These are phyloP conservation scores for Berberis vulgaris DNA, from an alignment of 164 flowering plant species.

Conservation along the genomic window DNA sequence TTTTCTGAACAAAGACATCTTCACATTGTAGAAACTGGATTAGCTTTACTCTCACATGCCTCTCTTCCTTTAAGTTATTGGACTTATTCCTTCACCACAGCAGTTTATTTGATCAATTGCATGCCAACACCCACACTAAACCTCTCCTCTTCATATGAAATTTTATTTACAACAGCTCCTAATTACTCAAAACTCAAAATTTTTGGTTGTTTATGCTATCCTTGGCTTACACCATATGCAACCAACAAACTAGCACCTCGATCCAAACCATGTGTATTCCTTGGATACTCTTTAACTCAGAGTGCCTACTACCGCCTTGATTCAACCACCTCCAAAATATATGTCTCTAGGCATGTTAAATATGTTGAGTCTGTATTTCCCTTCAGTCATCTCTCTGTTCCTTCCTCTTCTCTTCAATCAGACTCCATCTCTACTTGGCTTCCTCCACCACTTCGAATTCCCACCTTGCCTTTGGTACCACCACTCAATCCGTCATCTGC, in stretches of 20 bases:
- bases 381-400: background rate
- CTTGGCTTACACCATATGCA: background rate
- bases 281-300: background rate
- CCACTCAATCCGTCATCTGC: too few relatives aligned
- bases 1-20: background rate
- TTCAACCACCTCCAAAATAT: background rate
- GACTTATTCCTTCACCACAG: background rate
- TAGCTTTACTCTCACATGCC: background rate
- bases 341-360: background rate
- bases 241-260: background rate
- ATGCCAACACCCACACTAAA: background rate
- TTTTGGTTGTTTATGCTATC: conserved; percentile 3
- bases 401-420: too few relatives aligned
- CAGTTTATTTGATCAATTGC: background rate
- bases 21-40: background rate
- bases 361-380: background rate
- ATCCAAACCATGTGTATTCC: background rate
- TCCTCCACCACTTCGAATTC: too few relatives aligned
- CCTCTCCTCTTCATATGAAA: background rate
- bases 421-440: too few relatives aligned
- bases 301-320: background rate
- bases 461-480: too few relatives aligned
- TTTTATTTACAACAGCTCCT: background rate
- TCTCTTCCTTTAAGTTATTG: background rate
- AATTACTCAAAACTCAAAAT: background rate